Percentiles rank a stretch among this genome's conserved stretches.
These are phyloP conservation scores for Eutrema japonicum DNA, from an alignment of 345 rosid species.

Conservation along the genomic window DNA sequence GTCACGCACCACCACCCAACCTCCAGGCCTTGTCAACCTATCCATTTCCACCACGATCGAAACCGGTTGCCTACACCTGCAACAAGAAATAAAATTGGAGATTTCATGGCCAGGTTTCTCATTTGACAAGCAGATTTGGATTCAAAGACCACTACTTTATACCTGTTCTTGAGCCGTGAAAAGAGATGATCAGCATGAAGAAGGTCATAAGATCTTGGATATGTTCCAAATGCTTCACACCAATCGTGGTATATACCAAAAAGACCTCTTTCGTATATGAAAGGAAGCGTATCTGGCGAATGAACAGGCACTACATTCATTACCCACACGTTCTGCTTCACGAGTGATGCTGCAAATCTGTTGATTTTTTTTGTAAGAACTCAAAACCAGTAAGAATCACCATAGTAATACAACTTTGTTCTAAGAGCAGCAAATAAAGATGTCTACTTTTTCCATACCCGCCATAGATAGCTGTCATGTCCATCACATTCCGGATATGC, in stretches of 20 bases:
- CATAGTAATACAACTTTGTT: not conserved
- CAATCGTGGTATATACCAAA: conserved; percentile 90
- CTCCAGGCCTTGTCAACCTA: conserved; percentile 76
- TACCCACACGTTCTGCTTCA: conserved; percentile 82
- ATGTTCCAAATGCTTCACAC: conserved; percentile 91
- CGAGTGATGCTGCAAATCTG: conserved; percentile 91
- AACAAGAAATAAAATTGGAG: not conserved
- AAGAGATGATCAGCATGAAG: conserved; percentile 95
- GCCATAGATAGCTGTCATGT: conserved; percentile 95
- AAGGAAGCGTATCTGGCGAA: conserved; percentile 91
- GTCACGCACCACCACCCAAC: conserved; percentile 87
- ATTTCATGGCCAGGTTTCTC: conserved; percentile 12
- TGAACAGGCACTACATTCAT: conserved; percentile 91
- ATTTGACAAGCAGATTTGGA: not conserved
- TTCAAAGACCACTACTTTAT: not conserved
- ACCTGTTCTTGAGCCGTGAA: conserved; percentile 95
- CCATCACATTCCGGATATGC: conserved; percentile 78
- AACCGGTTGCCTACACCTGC: conserved; percentile 77
- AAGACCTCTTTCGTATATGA: conserved; percentile 82
- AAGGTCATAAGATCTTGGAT: conserved; percentile 95
- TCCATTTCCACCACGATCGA: conserved; percentile 92
- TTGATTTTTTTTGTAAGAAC: not conserved
- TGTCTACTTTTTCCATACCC: conserved; percentile 59
- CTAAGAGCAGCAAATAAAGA: not conserved
- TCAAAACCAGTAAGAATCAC: conserved; percentile 14